Base-by-base conservation (phyloP, 176 grass and related monocot species). In the Avena atlantica region DNA sequence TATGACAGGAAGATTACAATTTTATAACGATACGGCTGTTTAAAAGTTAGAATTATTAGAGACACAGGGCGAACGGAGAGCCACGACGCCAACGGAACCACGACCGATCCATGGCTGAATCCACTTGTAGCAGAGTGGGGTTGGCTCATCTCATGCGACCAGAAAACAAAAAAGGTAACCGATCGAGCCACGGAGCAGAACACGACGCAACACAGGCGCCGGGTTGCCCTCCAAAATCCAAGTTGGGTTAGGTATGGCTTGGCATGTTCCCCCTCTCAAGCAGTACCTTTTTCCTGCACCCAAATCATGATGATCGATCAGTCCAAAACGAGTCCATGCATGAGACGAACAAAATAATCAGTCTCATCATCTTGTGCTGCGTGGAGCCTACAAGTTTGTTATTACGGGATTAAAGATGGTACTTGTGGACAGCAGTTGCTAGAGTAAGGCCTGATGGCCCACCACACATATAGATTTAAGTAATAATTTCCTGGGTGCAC, bases 161-260 rank as follows among this genome's bases (percentile, higher is more conserved):
- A 42, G 61, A 78, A 55, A 45, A 51, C 16, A 57, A 56, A 83
- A 72, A 48, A 9, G 51, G 8, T 9, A 31, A 57, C 40, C 52
- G n/a, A 2, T 24, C 8, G n/a, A 61, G 12, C 16, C 29, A 75
- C 12, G 16, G 49, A 80, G 37, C 47, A 83, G 59, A 75, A 15
- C 69, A 34, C 20, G 37, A 34, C 7, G 36, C 49, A 81, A 49
- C 17, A 63, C 34, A 20, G 83, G n/a, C 29, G 47, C 82, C 85
- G 31, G 78, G 63, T 45, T 14, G 1, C 29, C 44, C 69, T 36
- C 31, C 78, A 52, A 64, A 48, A 74, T 42, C 78, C 86, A 75
- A 55, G 78, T 76, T 82, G 70, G n/a, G 59, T 82, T 87, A 56
- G 70, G 86, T 88, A 82, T 51, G 16, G 8, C n/a, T 42, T 71